Conservation (phyloP, 345 rosid genomes). For the Noccaea caerulescens region DNA sequence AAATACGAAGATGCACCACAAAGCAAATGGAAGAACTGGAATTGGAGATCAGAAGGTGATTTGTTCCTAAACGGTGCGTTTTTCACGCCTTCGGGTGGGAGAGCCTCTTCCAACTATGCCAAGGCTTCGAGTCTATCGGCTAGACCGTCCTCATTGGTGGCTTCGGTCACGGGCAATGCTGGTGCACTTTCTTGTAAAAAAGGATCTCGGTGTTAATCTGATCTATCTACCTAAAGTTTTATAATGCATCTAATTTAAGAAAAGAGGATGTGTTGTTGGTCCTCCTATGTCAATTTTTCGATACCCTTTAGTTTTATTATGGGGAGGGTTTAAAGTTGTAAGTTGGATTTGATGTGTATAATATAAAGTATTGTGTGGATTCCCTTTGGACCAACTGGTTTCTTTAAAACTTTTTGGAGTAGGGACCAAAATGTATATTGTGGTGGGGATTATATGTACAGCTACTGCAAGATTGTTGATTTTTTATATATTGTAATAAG, state of each 20-base stretch:
- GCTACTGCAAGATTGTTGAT: constrained; percentile 30
- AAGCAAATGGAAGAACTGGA: constrained; percentile 64
- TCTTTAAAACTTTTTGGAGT: constrained; percentile 33
- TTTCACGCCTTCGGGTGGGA: constrained; percentile 55
- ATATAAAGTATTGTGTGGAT: constrained; percentile 39
- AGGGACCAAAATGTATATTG: constrained; percentile 40
- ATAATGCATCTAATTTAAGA: constrained; percentile 22
- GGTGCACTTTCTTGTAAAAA: constrained; percentile 59
- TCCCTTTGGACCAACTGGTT: constrained; percentile 40
- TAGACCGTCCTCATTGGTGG: constrained; percentile 56
- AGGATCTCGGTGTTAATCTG: constrained; percentile 62
- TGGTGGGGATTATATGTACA: constrained; percentile 32
- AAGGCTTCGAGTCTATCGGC: constrained; percentile 68
- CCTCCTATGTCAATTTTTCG: constrained; percentile 29
- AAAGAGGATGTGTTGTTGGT: constrained; percentile 21
- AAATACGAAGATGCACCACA: constrained; percentile 57
- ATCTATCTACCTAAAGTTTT: constrained; percentile 16
- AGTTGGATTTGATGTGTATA: constrained; percentile 46
- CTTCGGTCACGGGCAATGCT: constrained; percentile 56
- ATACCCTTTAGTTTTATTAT: constrained; percentile 35
- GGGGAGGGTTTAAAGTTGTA: constrained; percentile 41
- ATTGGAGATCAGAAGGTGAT: constrained; percentile 68
- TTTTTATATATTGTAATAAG: constrained; percentile 10
- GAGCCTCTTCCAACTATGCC: constrained; percentile 60
- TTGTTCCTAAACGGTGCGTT: constrained; percentile 65